These are phyloP conservation scores for Pleurotus giganteus DNA, from an alignment of 768 basidiomycete species.

Conservation along the genomic window DNA sequence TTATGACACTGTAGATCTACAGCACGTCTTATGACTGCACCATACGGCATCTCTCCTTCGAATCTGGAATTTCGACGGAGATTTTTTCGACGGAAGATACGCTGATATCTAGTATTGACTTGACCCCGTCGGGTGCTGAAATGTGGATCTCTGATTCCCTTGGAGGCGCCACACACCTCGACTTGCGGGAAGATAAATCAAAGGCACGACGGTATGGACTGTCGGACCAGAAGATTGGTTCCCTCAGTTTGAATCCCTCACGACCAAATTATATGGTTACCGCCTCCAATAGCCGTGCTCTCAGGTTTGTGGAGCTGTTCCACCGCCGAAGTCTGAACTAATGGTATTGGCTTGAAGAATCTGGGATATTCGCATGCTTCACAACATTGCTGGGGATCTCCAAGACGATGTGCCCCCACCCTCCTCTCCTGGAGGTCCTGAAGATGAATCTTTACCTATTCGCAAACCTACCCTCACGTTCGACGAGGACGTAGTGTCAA, in stretches of 20 bases:
- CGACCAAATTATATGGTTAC: constrained; percentile 66
- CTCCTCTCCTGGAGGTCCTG: constrained; percentile 22
- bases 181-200: constrained; percentile 62
- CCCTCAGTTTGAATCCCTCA: constrained; percentile 75
- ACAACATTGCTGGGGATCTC: constrained; percentile 35
- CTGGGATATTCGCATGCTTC: constrained; percentile 77
- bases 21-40: constrained; percentile 84
- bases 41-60: constrained; percentile 69
- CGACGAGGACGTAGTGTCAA: constrained; percentile 40
- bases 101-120: constrained; percentile 70
- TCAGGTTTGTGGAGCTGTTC: constrained; percentile 51
- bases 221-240: constrained; percentile 74
- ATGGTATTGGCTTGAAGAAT: constrained; percentile 41
- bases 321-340: neutral
- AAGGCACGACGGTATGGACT: constrained; percentile 61
- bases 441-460: neutral
- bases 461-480: constrained; percentile 28
- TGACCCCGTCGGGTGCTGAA: constrained; percentile 66
- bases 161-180: constrained; percentile 75
- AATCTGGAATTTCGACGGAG: constrained; percentile 68
- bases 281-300: constrained; percentile 67
- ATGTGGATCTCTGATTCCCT: constrained; percentile 80
- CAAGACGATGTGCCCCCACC: constrained; percentile 25
- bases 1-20: constrained; percentile 51
- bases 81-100: constrained; percentile 59